Conservation (phyloP, 2,329 filamentous ascomycete species). For the Macrophomina pseudophaseolina region DNA sequence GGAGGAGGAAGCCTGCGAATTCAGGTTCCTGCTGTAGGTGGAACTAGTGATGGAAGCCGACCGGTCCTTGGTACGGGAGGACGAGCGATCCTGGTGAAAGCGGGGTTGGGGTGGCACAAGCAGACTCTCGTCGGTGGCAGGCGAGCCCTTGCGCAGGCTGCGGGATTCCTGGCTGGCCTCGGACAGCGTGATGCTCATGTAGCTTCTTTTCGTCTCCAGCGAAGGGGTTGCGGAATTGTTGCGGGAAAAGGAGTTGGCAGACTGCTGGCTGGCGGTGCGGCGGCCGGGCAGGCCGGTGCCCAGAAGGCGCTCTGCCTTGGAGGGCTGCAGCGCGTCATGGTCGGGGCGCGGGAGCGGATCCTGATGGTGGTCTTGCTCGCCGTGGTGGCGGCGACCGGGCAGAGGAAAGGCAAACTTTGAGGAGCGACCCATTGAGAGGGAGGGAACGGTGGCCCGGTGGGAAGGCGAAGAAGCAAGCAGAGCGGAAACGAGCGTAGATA, state of each 20-base stretch:
- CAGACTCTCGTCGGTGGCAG: slow-evolving; percentile 31
- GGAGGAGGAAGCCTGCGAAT: slow-evolving; percentile 43
- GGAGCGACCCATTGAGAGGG: slow-evolving; percentile 21
- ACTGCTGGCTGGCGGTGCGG: slow-evolving; percentile 28
- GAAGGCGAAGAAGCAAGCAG: slow-evolving; percentile 12
- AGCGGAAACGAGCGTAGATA: slow-evolving; percentile 22
- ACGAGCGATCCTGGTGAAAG: slow-evolving; percentile 12
- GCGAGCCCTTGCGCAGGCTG: slow-evolving; percentile 33
- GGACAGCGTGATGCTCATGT: slow-evolving; percentile 40
- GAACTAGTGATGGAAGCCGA: slow-evolving; percentile 39
- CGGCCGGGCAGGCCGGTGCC: slow-evolving; percentile 41
- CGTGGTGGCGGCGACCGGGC: slow-evolving; percentile 38
- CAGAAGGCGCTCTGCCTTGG: slow-evolving; percentile 46
- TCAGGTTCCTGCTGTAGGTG: slow-evolving; percentile 34
- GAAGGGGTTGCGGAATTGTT: slow-evolving; percentile 28
- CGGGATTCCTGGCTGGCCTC: slow-evolving; percentile 39
- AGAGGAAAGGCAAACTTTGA: slow-evolving; percentile 46
- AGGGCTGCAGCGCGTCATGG: slow-evolving; percentile 1
- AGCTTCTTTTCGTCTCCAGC: slow-evolving; percentile 35
- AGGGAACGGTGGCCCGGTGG: background rate
- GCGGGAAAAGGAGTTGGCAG: slow-evolving; percentile 8
- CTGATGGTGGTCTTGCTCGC: slow-evolving; percentile 28
- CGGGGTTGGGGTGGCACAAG: slow-evolving; percentile 28
- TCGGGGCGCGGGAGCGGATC: background rate
- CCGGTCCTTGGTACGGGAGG: slow-evolving; percentile 32